Evolutionary conservation across 2,329 filamentous ascomycete species (phyloP), one percentile per base, ranked within the genome.

Genomic region (Botryotinia globosa): DNA sequence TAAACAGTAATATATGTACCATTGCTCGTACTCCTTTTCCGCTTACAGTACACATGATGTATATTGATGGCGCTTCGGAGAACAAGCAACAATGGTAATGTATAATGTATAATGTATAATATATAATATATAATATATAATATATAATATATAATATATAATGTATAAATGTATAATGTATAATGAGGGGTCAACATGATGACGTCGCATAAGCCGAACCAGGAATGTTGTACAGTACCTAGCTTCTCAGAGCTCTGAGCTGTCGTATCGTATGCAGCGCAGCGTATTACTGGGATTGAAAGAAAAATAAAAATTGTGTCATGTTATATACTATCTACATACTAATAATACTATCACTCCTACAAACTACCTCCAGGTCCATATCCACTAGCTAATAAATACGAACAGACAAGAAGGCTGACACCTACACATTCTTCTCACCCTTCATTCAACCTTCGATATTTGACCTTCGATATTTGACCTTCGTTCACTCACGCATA

Each of bases 231-330:
- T 42, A 42, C 39, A 14, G 39, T 25, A 34, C 34, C 34, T 34
- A 48, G 29, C 42, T 45, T n/a, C 42, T 48, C 20, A 37, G 25
- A 62, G 22, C 22, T 62, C 59, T 39, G 59, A 62, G 61, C 61
- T 64, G 61, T 44, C 59, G 59, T 62, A 29, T 62, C n/a, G n/a
- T n/a, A n/a, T n/a, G n/a, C n/a, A n/a, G n/a, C n/a, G 37, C 32
- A 39, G 25, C 48, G 25, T 54, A 25, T 62, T 39, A 29, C 61
- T 22, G n/a, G 61, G 39, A 63, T 63, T 54, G 12, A 1, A 25
- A 12, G 4, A 16, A 22, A 32, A 32, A 63, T 9, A 1, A 37
- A 63, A 29, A 22, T 42, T 39, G 25, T 54, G 48, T 51, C n/a
- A 25, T 39, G 20, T 39, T 39, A 32, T 61, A 37, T 44, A 44